These are phyloP conservation scores for Cyberlindnera maritima DNA, from an alignment of 805 yeast species.

Conservation along the genomic window DNA sequence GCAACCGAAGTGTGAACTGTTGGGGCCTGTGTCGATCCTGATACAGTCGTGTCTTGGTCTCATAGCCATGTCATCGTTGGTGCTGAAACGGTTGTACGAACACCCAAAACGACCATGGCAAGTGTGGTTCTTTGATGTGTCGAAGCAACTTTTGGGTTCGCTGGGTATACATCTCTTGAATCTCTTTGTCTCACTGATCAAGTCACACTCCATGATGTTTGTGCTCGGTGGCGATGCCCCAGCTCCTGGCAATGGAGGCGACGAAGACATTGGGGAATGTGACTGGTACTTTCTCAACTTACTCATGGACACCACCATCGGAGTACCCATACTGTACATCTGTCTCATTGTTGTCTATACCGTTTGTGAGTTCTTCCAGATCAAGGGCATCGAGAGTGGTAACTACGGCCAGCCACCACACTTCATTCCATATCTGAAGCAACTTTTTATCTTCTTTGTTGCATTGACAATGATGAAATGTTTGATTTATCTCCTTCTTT, in stretches of 20 bases:
- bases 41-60: conserved; percentile 78
- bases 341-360: conserved; percentile 51
- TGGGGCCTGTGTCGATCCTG: conserved; percentile 84
- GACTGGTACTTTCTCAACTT: conserved; percentile 93
- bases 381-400: conserved; percentile 48
- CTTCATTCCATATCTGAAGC: conserved; percentile 66
- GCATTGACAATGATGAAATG: conserved; percentile 66
- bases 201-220: conserved; percentile 32
- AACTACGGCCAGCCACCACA: conserved; percentile 60
- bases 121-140: conserved; percentile 87
- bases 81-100: conserved; percentile 75
- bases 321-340: conserved; percentile 77
- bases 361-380: conserved; percentile 29
- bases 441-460: conserved; percentile 61
- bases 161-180: conserved; percentile 80
- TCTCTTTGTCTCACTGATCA: conserved; percentile 62
- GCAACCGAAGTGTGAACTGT: conserved; percentile 48
- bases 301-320: conserved; percentile 88
- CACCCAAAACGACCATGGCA: conserved; percentile 84
- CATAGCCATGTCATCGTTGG: conserved; percentile 68
- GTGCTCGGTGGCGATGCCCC: background rate
- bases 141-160: conserved; percentile 88
- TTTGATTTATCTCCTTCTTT: conserved; percentile 52
- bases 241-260: conserved; percentile 26
- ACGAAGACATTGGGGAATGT: conserved; percentile 68